phyloP scores from a whole-genome alignment of 345 rosid species.

The Eucalyptus cloeziana region DNA sequence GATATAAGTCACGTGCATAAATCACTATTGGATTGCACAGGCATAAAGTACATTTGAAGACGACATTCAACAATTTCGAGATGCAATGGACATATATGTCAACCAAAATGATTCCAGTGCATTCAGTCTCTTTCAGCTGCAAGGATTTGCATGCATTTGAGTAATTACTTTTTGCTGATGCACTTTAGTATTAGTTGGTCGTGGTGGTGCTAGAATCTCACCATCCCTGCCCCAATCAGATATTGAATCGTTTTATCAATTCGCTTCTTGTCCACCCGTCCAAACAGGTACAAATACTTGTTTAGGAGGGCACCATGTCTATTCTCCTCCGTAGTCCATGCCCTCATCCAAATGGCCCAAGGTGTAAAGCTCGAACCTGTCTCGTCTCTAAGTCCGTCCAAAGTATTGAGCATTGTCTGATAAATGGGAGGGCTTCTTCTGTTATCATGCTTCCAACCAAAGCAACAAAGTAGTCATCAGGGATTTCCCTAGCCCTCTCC shows the following conservation, averaged over 20 bases:
- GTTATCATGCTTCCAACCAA: constrained; percentile 80
- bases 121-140: no score
- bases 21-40: no score
- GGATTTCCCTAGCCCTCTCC: constrained; percentile 22
- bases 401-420: constrained; percentile 60
- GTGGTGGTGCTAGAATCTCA: background rate
- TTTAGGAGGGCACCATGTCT: constrained; percentile 62
- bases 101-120: no score
- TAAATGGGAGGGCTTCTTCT: constrained; percentile 83
- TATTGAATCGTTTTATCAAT: constrained; percentile 64
- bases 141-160: no score
- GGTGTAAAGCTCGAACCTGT: constrained; percentile 69
- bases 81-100: background rate
- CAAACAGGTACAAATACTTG: constrained; percentile 47
- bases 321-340: constrained; percentile 67
- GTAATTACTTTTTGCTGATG: background rate
- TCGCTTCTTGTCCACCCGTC: constrained; percentile 53
- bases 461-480: constrained; percentile 79
- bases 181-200: background rate
- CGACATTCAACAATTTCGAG: no score
- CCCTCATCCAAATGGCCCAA: constrained; percentile 59
- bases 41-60: no score
- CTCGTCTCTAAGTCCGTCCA: constrained; percentile 65
- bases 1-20: no score
- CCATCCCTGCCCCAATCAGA: constrained; percentile 64